phyloP scores from a whole-genome alignment of 2,329 filamentous ascomycete species.

The Colletotrichum siamense region DNA sequence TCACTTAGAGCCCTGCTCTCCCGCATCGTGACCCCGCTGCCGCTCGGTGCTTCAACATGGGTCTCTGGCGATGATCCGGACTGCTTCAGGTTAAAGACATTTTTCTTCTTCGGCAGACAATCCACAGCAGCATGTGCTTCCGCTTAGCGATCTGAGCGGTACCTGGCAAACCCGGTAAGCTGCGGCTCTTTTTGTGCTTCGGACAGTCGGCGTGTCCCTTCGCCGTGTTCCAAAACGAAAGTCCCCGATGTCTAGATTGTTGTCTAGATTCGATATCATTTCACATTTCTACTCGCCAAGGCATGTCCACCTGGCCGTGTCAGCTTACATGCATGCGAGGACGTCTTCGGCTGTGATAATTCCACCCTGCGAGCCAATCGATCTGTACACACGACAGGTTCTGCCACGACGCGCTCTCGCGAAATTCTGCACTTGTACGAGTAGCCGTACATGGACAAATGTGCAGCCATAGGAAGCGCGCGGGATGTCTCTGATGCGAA shows the following conservation, averaged over 20 bases:
- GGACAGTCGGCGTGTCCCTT: neutral
- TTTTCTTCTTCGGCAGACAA: neutral
- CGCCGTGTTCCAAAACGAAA: neutral
- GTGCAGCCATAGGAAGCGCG: neutral
- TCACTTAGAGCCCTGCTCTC: neutral
- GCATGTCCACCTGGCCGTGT: neutral
- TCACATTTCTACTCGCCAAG: neutral
- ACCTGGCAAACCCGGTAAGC: neutral
- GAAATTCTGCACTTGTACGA: neutral
- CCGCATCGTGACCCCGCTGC: neutral
- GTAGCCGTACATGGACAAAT: neutral
- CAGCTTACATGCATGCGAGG: neutral
- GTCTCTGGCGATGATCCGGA: neutral
- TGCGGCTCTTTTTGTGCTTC: neutral
- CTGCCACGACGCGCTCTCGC: neutral
- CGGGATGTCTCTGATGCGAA: neutral
- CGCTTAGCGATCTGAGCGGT: neutral
- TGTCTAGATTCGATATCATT: neutral
- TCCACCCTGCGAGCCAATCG: neutral
- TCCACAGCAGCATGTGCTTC: neutral
- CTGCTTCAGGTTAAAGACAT: neutral
- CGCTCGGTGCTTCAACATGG: neutral
- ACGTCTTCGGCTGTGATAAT: neutral
- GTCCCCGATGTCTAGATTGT: neutral
- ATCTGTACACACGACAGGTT: neutral